A percentile compares a stretch with the other conserved stretches of the same genome.
phyloP scores from a whole-genome alignment of 2,329 filamentous ascomycete genomes.

The Graphium sp. region DNA sequence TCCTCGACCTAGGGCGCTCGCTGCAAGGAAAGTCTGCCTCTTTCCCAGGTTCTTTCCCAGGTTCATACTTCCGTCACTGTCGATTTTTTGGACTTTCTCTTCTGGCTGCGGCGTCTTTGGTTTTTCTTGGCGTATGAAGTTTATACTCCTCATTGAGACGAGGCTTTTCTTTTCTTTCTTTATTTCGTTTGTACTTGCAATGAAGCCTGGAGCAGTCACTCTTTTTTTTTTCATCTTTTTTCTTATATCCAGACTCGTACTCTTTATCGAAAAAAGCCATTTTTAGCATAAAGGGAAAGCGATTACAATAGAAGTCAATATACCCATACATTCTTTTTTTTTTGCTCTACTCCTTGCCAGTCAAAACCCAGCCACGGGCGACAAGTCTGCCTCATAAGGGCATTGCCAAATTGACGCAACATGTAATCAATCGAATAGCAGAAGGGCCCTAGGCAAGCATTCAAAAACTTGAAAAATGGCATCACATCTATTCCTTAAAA shows the following conservation, averaged over 20 bases:
- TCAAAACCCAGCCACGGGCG: no score
- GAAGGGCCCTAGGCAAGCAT: no score
- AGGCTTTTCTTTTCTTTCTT: conserved; percentile 1
- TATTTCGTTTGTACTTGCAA: not conserved
- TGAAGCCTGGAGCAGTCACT: not conserved
- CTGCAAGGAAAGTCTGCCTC: not conserved
- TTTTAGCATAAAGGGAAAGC: no score
- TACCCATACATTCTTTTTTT: not conserved
- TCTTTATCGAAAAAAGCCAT: no score
- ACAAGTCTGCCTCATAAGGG: no score
- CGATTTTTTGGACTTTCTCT: not conserved
- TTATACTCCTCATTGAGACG: conserved; percentile 1
- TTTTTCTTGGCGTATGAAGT: conserved; percentile 1
- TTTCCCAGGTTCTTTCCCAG: not conserved
- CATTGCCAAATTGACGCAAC: no score
- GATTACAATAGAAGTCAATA: not conserved
- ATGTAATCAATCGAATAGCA: no score
- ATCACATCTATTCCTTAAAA: conserved; percentile 1
- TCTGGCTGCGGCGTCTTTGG: no score
- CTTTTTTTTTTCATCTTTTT: conserved; percentile 1
- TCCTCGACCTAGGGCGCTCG: not conserved
- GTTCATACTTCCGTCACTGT: not conserved
- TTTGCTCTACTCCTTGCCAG: no score
- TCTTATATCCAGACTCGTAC: no score
- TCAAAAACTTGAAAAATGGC: no score